These are phyloP conservation scores for Mucor plumbeus DNA, from an alignment of 371 early-diverging fungal genomes.

Conservation along the genomic window DNA sequence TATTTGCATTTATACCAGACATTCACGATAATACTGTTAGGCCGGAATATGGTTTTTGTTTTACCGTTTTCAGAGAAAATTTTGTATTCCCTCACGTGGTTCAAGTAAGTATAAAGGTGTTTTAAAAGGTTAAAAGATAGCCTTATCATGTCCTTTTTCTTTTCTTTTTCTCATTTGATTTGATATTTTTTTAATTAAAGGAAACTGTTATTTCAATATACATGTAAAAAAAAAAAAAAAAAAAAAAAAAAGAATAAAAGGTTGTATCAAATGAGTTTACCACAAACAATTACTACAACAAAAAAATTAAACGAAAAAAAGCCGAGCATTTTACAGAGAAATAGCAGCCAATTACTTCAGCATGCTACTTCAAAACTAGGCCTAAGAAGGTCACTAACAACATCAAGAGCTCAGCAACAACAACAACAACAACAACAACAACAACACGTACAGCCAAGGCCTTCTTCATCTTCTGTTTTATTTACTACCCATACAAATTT, in stretches of 20 bases:
- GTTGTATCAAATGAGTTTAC: background rate
- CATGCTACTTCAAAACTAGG: constrained; percentile 23
- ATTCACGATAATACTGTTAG: too few relatives aligned
- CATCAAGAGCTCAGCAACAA: constrained; percentile 7
- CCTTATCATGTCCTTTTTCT: too few relatives aligned
- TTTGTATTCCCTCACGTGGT: too few relatives aligned
- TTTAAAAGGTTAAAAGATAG: too few relatives aligned
- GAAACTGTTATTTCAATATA: background rate
- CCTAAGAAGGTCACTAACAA: constrained; percentile 25
- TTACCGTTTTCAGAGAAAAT: too few relatives aligned
- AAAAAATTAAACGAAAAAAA: constrained; percentile 7
- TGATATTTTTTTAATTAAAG: too few relatives aligned
- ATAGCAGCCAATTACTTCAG: constrained; percentile 25
- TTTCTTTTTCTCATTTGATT: too few relatives aligned
- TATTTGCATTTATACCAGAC: too few relatives aligned
- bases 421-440: constrained; percentile 7
- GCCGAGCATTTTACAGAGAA: constrained; percentile 6
- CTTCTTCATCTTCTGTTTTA: constrained; percentile 7
- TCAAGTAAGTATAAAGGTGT: too few relatives aligned
- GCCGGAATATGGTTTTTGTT: too few relatives aligned
- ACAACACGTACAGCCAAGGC: constrained; percentile 13
- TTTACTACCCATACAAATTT: background rate
- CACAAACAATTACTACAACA: background rate
- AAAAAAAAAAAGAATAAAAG: background rate
- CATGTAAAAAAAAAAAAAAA: background rate